Conservation (phyloP, 1,284 basidiomycete species). For the Peniophora sp. region DNA sequence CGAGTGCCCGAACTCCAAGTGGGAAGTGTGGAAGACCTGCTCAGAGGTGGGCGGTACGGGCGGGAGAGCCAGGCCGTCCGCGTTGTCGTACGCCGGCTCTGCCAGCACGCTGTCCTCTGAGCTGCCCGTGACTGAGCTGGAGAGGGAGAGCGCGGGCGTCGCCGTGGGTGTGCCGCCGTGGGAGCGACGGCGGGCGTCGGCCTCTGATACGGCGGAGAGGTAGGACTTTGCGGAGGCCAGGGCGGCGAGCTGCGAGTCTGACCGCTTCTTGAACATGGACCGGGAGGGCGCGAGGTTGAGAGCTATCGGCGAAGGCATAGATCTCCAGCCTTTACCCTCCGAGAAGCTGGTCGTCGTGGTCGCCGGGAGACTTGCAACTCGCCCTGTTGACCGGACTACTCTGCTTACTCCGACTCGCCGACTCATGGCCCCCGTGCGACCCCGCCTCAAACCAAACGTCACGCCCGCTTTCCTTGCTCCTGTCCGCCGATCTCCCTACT, state of each 20-base stretch:
- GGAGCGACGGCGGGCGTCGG: conserved; percentile 51
- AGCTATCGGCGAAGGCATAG: conserved; percentile 47
- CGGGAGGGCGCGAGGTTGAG: conserved; percentile 32
- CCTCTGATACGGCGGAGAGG: conserved; percentile 62
- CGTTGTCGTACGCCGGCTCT: conserved; percentile 38
- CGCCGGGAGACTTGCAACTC: no score
- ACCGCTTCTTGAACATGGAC: conserved; percentile 61
- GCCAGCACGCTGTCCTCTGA: conserved; percentile 56
- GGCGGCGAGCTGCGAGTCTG: conserved; percentile 31
- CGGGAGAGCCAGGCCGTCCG: conserved; percentile 50
- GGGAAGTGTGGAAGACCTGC: conserved; percentile 66
- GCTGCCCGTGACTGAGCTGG: conserved; percentile 56
- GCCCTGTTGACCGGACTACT: no score
- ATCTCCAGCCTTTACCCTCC: no score
- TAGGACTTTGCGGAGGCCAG: conserved; percentile 63
- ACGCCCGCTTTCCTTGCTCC: no score
- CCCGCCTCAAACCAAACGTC: no score
- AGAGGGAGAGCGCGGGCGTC: conserved; percentile 62
- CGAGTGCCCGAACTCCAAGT: conserved; percentile 85
- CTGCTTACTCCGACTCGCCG: no score
- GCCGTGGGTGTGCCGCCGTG: conserved; percentile 36
- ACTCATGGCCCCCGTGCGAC: no score
- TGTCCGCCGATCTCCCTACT: no score
- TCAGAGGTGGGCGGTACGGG: conserved; percentile 63
- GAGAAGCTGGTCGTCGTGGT: no score